phyloP scores from a whole-genome alignment of 2,329 filamentous ascomycete genomes.

The Trichoderma pleuroti region DNA sequence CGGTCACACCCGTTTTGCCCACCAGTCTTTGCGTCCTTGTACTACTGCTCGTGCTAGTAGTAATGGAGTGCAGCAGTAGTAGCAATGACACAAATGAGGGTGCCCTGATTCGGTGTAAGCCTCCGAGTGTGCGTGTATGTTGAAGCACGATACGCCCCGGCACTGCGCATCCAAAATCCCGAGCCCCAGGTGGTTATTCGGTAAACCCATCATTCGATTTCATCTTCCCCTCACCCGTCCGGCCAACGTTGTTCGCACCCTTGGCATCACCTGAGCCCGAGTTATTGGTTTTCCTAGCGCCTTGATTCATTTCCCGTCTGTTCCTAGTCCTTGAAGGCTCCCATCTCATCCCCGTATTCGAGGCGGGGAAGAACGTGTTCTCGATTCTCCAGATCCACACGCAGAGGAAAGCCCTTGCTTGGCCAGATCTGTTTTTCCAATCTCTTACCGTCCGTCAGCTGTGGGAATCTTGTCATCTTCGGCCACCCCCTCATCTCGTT shows the following conservation, averaged over 20 bases:
- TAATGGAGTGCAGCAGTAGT: background rate
- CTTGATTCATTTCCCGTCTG: background rate
- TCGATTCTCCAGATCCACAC: conserved; percentile 17
- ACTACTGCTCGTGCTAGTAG: background rate
- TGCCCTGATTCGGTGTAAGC: conserved; percentile 18
- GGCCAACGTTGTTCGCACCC: background rate
- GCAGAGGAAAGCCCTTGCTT: background rate
- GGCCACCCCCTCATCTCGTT: conserved; percentile 13
- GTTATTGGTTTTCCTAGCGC: background rate
- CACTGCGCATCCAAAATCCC: background rate
- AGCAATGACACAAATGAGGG: background rate
- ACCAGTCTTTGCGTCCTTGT: background rate
- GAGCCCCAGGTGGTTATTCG: background rate
- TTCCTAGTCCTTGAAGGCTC: background rate
- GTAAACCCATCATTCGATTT: conserved; percentile 12
- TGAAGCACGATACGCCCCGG: background rate
- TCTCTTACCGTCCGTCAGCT: background rate
- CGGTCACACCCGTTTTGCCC: conserved; percentile 11
- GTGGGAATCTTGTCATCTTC: background rate
- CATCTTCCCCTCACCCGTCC: conserved; percentile 12
- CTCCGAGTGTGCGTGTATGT: conserved; percentile 8
- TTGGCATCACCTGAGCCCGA: conserved; percentile 10
- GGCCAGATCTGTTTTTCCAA: conserved; percentile 12
- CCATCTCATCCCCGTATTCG: conserved; percentile 12
- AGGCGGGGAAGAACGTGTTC: conserved; percentile 21